Evolutionary conservation across 2,329 filamentous ascomycete genomes (phyloP), one percentile per base, ranked within the genome.

Genomic region (Xylariaceae sp.): DNA sequence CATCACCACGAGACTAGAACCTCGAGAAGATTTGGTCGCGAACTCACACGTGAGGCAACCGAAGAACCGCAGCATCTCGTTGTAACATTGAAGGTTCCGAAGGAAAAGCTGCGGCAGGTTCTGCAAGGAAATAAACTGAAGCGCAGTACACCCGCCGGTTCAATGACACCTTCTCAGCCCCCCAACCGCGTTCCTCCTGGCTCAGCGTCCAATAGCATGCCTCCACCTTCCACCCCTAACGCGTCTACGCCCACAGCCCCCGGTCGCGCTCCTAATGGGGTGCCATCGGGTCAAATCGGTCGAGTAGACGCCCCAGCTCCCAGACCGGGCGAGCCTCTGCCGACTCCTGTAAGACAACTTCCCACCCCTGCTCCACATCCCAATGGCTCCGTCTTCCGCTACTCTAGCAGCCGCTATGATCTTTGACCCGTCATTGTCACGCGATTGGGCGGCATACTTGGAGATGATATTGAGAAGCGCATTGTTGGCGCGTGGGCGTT

Each of bases 1-100:
- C 85, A 85, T 58, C 84, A 84, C 60, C 82, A 88, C 60, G 90
- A 96, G 66, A 81, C 86, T 1, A 77, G 90, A 60, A 83, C 80
- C 7, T 85, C 85, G 6, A 77, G 80, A 47, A 78, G 78, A 44
- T 75, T 74, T 54, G 75, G 77, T 48, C 80, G 82, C 56, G 81
- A 87, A 54, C 54, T 65, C 55, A 81, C 83, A 39, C 81, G 89
- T 43, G 91, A 96, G 63, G 90, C 92, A 57, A 94, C 86, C 12
- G 86, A 90, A 47, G 87, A 90, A 57, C 78, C 84, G 1, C 73
- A 76, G n/a, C 81, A 79, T 41, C 69, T 90, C 44, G 74, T 90
- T 22, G 81, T 99, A 45, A 91, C 82, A 58, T 75, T 99, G 27
- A 86, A 78, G 65, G 81, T 97, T 47, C 73, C 80, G 40, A 83